Conservation (phyloP, 352 stramenopile genomes). For the Phytophthora macrochlamydospora region DNA sequence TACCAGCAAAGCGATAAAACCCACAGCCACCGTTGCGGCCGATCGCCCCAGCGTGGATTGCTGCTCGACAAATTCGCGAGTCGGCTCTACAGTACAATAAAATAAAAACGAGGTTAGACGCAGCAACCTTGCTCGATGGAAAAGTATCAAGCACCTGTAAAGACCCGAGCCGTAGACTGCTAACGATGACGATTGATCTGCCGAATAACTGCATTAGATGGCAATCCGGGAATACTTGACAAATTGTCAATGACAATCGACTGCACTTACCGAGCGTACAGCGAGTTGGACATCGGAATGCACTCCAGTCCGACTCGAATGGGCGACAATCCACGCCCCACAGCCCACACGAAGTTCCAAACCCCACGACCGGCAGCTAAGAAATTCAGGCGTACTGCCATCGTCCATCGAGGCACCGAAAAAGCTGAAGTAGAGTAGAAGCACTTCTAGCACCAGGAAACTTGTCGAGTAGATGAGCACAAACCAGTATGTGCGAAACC, state of each 20-base stretch:
- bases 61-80: slow-evolving; percentile 81
- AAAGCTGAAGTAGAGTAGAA: slow-evolving; percentile 81
- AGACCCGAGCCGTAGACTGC: slow-evolving; percentile 68
- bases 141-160: slow-evolving; percentile 47
- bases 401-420: slow-evolving; percentile 70
- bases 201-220: background rate
- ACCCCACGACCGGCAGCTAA: slow-evolving; percentile 78
- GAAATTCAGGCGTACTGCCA: slow-evolving; percentile 51
- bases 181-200: slow-evolving; percentile 70
- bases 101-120: background rate
- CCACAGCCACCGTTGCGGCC: slow-evolving; percentile 71
- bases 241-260: background rate
- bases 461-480: slow-evolving; percentile 53
- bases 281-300: slow-evolving; percentile 70
- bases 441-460: slow-evolving; percentile 42
- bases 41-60: slow-evolving; percentile 78
- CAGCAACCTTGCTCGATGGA: background rate
- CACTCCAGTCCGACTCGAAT: slow-evolving; percentile 63
- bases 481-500: slow-evolving; percentile 38
- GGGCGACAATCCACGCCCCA: slow-evolving; percentile 64
- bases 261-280: slow-evolving; percentile 60
- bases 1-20: slow-evolving; percentile 61
- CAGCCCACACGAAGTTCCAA: slow-evolving; percentile 62
- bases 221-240: no score
- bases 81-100: slow-evolving; percentile 46